Base-by-base conservation (phyloP, 2,329 filamentous ascomycete genomes). In the Fusarium nematophilum region DNA sequence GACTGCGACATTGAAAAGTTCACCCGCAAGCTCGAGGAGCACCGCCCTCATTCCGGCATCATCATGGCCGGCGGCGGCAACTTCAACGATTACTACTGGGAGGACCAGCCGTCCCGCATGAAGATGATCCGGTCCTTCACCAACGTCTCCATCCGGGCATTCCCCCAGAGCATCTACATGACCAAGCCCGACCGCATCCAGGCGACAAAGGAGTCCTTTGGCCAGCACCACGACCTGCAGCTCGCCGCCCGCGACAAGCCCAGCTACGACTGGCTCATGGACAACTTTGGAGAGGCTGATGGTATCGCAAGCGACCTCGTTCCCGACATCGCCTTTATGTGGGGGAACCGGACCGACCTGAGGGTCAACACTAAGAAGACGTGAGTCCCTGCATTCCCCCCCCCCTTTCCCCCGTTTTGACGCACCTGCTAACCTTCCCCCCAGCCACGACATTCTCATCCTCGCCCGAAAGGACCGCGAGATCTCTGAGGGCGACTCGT, bases 81-180 rank as follows among this genome's bases (percentile, higher is more conserved):
- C 57, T 69, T 69, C 18, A 69, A 69, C 56, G 66, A 69, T 44
- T 69, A 69, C 55, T 69, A 69, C 53, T 69, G 66, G 66, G 66
- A 69, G 48, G 66, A 69, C 49, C 66, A 69, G 56, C 66, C 66
- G 55, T 69, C 66, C 11, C 66, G 66, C 42, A 69, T 69, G 66
- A 68, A 69, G 62, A 68, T 69, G 66, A 69, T 69, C 21, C 30
- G 49, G 25, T 65, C 59, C 46, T 69, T 67, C 36, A 48, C 53
- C 17, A 59, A 68, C 40, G 27, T 61, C 14, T 62, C 67, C 6
- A 49, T 70, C 25, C 65, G 67, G 29, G 67, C 67, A 11, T 69
- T 69, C 42, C 66, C 66, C 9, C 66, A 69, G 57, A 67, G 64
- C 39, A 60, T 69, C 34, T 49, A 58, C 56, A 69, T 69, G 66